Evolutionary conservation across 225 moss, liverwort and hornwort genomes (phyloP), one percentile per base, ranked within the genome.

Genomic region (Sphagnum tenellum): DNA sequence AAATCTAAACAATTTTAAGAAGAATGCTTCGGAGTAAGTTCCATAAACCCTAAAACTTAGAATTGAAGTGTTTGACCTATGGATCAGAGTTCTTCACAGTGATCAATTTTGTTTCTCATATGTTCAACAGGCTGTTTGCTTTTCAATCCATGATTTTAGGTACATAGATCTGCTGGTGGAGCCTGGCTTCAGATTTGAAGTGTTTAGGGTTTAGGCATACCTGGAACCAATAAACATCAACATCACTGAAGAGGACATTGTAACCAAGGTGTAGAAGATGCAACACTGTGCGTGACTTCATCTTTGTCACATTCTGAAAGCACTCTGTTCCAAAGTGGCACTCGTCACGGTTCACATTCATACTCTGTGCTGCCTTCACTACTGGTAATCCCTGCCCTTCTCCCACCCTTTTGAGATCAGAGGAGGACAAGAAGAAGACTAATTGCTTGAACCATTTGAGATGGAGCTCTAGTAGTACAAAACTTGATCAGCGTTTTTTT

Each of bases 181-280:
- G 62, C 62, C 13, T 46, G 45, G n/a, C 49, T 45, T 62, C 49
- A 62, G 45, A 12, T 12, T 62, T 45, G 12, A 10, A 2, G 11
- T 4, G 9, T 46, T 46, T 12, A 46, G 29, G 29, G 29, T 29
- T 29, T 29, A 29, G 29, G 29, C 29, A 29, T 29, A 78, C 87
- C 77, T 91, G 77, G 66, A 98, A 98, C 98, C 98, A 98, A 70
- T 93, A 90, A 55, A 98, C 86, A 69, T 98, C 98, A 9, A 93
- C 98, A 56, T 98, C 93, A 68, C 98, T 98, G 71, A 98, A 93
- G 56, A 98, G 89, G 44, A 98, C 93, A 80, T 93, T 87, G 50
- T 78, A 98, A 44, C 98, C 98, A 60, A 98, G 80, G 66, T 82
- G 77, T 76, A 98, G 70, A 56, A 98, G 80, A 59, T 87, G 75